Evolutionary conservation across 2,329 filamentous ascomycete genomes (phyloP), one percentile per base, ranked within the genome.

Genomic region (Mariannaea elegans): DNA sequence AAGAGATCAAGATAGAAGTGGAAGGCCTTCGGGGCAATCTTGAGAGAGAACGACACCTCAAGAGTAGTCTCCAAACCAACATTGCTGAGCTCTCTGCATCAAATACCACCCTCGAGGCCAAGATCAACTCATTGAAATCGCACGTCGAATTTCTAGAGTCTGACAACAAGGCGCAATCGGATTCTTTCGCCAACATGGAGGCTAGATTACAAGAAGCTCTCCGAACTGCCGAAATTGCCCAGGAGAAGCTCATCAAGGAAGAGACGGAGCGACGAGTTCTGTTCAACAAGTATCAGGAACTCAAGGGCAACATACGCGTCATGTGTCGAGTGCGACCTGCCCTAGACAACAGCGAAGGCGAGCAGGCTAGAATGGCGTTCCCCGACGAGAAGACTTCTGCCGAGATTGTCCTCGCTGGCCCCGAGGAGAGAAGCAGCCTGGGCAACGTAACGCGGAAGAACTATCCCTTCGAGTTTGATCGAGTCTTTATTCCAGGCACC

Each of bases 261-360:
- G 95, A 99, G 77, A 95, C 92, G 1, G 82, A 97, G 49, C 88
- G 95, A 13, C 87, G 95, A 19, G 94, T 96, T 68, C 84, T 99
- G 0, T 97, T 98, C 81, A 98, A 98, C 77, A 95, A 97, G 75
- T 94, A 99, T 45, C 93, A 99, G 75, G 95, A 99, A 73, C 86
- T 99, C 60, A 97, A 97, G 76, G 95, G 95, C 70, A 99, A 99
- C 73, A 99, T 99, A 71, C 90, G 95, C 18, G 95, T 99, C 66
- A 99, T 99, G 87, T 98, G 94, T 73, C 89, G 95, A 73, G 94
- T 98, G 24, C 90, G 96, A 38, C 95, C 95, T 1, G 81, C 90
- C 0, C 80, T 91, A 19, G 81, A 81, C 21, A 68, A 76, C 0
- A 76, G 80, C 1, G 89, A 91, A 57, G 88, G 88, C 7, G 83